A percentile compares a stretch with the other conserved stretches of the same genome.
Conservation (phyloP, 2,329 filamentous ascomycete species). For the Fusarium buharicum region DNA sequence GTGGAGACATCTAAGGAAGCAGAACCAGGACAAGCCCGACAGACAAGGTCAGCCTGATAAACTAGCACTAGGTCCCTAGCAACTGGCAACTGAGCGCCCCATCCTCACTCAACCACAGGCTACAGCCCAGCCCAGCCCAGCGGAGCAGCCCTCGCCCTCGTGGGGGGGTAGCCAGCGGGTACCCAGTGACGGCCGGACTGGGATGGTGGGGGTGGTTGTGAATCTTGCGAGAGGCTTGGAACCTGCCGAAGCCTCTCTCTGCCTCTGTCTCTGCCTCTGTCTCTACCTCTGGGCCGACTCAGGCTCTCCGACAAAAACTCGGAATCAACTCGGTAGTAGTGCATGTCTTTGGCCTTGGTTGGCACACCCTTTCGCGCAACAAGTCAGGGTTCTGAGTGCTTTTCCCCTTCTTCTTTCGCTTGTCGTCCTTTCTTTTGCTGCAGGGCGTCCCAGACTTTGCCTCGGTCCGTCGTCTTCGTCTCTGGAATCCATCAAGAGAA, state of each 20-base stretch:
- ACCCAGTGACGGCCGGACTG: conserved; percentile 26
- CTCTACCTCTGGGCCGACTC: conserved; percentile 25
- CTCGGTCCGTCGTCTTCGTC: conserved; percentile 16
- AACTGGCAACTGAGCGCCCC: neutral
- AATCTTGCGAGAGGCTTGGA: conserved; percentile 12
- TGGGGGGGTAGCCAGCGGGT: conserved; percentile 34
- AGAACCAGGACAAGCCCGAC: conserved; percentile 30
- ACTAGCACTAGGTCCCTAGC: conserved; percentile 24
- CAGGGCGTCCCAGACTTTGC: conserved; percentile 8
- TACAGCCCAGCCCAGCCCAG: too few species aligned
- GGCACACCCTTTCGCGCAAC: conserved; percentile 18
- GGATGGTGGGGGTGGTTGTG: conserved; percentile 27
- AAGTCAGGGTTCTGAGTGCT: conserved; percentile 33
- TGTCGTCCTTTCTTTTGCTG: conserved; percentile 26
- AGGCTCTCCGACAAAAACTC: conserved; percentile 46
- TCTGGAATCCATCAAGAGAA: conserved; percentile 17
- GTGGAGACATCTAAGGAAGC: conserved; percentile 34
- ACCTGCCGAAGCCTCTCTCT: neutral
- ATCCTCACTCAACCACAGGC: neutral
- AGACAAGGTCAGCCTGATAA: conserved; percentile 42
- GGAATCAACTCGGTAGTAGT: conserved; percentile 41
- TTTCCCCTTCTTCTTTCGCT: conserved; percentile 31
- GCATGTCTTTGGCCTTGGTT: conserved; percentile 34
- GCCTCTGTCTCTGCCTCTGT: too few species aligned
- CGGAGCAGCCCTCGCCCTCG: conserved; percentile 13